Conservation (phyloP, 225 moss, liverwort and hornwort genomes). For the Bryoerythrophyllum caledonicum region DNA sequence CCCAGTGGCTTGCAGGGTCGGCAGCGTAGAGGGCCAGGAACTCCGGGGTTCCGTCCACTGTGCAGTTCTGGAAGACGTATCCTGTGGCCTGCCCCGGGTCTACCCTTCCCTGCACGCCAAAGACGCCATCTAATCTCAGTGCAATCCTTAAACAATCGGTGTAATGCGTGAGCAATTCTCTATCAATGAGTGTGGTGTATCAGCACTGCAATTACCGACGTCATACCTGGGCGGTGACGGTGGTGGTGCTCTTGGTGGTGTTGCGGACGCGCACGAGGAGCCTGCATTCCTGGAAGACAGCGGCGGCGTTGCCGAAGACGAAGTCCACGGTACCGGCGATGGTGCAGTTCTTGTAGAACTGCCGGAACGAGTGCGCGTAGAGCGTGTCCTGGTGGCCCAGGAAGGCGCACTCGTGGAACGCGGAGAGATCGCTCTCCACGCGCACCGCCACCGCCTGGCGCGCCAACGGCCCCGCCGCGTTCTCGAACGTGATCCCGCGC, state of each 20-base stretch:
- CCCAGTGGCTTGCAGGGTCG: constrained; percentile 29
- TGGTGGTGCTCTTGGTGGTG: constrained; percentile 15
- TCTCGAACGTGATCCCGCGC: constrained; percentile 71
- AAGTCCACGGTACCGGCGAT: constrained; percentile 75
- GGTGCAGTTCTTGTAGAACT: constrained; percentile 73
- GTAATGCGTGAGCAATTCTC: too few species aligned
- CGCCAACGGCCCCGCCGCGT: constrained; percentile 62
- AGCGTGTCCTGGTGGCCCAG: constrained; percentile 77
- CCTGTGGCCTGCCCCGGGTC: constrained; percentile 76
- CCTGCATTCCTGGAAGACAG: constrained; percentile 63
- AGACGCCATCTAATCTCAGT: background rate
- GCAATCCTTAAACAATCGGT: background rate
- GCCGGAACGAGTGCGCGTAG: constrained; percentile 71
- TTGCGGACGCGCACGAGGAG: constrained; percentile 38
- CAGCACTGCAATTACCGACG: background rate
- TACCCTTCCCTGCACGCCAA: constrained; percentile 54
- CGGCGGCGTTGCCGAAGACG: constrained; percentile 76
- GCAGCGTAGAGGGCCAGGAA: constrained; percentile 32
- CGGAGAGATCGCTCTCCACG: constrained; percentile 65
- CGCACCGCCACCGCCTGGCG: constrained; percentile 80
- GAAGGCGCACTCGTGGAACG: constrained; percentile 65
- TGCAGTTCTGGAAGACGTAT: constrained; percentile 70
- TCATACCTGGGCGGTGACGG: constrained; percentile 44
- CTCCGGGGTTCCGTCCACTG: constrained; percentile 59
- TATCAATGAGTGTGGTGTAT: background rate